Conservation (phyloP, 495 filamentous ascomycete species). For the Bacidia gigantensis region DNA sequence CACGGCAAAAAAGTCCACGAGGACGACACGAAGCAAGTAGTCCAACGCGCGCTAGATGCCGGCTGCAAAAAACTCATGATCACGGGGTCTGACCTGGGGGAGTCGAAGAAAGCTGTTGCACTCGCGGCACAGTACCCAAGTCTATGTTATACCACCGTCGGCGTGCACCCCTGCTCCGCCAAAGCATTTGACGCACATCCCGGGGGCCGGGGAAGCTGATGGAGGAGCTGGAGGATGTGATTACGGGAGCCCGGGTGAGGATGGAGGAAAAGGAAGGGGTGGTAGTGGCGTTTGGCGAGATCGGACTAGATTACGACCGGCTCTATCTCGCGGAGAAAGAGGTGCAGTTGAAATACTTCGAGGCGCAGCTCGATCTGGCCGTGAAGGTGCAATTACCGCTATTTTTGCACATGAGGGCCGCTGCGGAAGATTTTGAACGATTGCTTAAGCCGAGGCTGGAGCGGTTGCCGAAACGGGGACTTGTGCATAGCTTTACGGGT, state of each 20-base stretch:
- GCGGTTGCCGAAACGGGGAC: conserved; percentile 51
- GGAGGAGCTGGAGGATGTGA: conserved; percentile 45
- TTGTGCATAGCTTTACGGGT: conserved; percentile 88
- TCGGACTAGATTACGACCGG: conserved; percentile 92
- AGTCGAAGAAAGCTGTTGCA: conserved; percentile 59
- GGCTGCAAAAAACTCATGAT: conserved; percentile 85
- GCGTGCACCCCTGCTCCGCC: conserved; percentile 79
- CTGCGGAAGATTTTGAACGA: conserved; percentile 64
- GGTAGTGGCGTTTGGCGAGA: conserved; percentile 79
- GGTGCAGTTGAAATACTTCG: conserved; percentile 73
- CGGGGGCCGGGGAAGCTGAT: conserved; percentile 44
- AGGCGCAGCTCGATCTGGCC: conserved; percentile 63
- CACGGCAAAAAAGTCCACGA: conserved; percentile 71
- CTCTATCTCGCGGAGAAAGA: conserved; percentile 63
- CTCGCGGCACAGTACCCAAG: conserved; percentile 63
- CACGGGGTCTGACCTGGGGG: conserved; percentile 76
- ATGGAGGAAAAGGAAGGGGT: conserved; percentile 33
- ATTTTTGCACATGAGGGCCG: conserved; percentile 81
- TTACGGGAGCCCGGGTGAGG: too few species aligned
- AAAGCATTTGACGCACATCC: conserved; percentile 51
- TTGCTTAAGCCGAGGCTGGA: conserved; percentile 40
- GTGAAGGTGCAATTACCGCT: conserved; percentile 66
- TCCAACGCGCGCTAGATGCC: conserved; percentile 57
- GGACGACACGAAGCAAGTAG: conserved; percentile 60
- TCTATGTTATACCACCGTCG: conserved; percentile 74